A percentile compares a stretch with the other conserved stretches of the same genome.
Evolutionary conservation across 1,284 basidiomycete species (phyloP).

Genomic region (Fomitopsis pinicola): DNA sequence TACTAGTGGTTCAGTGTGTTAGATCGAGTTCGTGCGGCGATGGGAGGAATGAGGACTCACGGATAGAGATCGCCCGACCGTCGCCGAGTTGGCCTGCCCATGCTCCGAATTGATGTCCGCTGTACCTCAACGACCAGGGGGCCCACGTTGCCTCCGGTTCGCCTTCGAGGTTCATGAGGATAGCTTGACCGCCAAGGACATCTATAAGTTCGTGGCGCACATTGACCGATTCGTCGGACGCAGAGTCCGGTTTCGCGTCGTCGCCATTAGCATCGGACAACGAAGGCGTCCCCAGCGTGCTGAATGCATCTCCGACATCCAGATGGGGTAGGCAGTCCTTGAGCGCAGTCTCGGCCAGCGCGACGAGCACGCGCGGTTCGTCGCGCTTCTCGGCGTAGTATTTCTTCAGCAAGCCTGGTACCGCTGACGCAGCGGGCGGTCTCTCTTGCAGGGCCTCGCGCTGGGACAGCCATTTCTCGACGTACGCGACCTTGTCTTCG

Average conservation of each 20-base stretch:
- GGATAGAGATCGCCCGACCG: constrained; percentile 86
- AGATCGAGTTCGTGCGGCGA: neutral
- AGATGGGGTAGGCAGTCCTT: constrained; percentile 81
- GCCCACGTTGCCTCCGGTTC: constrained; percentile 54
- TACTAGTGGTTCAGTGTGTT: constrained; percentile 37
- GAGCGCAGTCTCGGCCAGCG: constrained; percentile 61
- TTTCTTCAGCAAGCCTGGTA: constrained; percentile 12
- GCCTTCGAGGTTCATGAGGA: constrained; percentile 51
- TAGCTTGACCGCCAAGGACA: constrained; percentile 75
- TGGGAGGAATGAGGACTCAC: constrained; percentile 38
- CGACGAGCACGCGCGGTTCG: constrained; percentile 64
- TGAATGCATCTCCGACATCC: constrained; percentile 81
- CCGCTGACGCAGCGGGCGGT: constrained; percentile 3
- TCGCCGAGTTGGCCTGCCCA: constrained; percentile 99
- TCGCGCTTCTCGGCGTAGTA: constrained; percentile 53
- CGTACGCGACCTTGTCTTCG: constrained; percentile 55
- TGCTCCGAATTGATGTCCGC: constrained; percentile 87
- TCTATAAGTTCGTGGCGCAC: constrained; percentile 73
- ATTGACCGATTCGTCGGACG: constrained; percentile 34
- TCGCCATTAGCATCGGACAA: constrained; percentile 28
- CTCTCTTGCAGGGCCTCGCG: constrained; percentile 52
- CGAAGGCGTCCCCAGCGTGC: constrained; percentile 52
- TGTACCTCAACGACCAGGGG: constrained; percentile 87
- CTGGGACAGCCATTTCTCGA: constrained; percentile 68
- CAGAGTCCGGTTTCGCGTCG: constrained; percentile 18